phyloP scores from a whole-genome alignment of 169 alveolate species.

The Plasmodium blacklocki region DNA sequence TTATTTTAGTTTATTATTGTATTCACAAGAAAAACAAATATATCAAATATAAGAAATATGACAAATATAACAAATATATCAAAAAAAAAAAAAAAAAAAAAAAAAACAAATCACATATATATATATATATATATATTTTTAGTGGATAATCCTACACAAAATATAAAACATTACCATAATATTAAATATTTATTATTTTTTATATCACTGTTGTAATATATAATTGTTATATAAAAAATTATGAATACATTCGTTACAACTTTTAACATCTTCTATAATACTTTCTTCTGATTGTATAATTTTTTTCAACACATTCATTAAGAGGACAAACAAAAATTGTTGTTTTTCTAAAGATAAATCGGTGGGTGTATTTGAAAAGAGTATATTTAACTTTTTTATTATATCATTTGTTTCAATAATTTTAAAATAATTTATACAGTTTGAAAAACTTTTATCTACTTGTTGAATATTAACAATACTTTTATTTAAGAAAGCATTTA shows the following conservation, averaged over 20 bases:
- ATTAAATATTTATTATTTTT: no score
- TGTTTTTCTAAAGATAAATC: constrained; percentile 56
- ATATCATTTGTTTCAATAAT: constrained; percentile 51
- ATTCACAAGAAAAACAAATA: no score
- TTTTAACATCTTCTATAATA: constrained; percentile 6
- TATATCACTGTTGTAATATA: constrained; percentile 14
- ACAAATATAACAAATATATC: no score
- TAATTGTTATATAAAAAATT: constrained; percentile 56
- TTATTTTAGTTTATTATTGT: no score
- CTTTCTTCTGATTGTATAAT: constrained; percentile 6
- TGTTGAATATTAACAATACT: constrained; percentile 38
- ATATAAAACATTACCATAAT: neutral
- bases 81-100: no score
- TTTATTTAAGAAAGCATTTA: constrained; percentile 45
- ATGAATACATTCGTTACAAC: constrained; percentile 37
- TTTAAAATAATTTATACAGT: constrained; percentile 18
- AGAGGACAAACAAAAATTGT: constrained; percentile 65
- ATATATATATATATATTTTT: no score
- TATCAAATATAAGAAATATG: no score
- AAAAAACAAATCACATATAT: no score
- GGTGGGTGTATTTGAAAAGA: constrained; percentile 25
- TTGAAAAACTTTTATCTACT: neutral
- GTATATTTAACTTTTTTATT: constrained; percentile 12
- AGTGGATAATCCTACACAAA: no score
- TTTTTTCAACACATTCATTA: constrained; percentile 52